Evolutionary conservation across 768 basidiomycete species (phyloP).

Genomic region (Leccinellum rugosiceps): DNA sequence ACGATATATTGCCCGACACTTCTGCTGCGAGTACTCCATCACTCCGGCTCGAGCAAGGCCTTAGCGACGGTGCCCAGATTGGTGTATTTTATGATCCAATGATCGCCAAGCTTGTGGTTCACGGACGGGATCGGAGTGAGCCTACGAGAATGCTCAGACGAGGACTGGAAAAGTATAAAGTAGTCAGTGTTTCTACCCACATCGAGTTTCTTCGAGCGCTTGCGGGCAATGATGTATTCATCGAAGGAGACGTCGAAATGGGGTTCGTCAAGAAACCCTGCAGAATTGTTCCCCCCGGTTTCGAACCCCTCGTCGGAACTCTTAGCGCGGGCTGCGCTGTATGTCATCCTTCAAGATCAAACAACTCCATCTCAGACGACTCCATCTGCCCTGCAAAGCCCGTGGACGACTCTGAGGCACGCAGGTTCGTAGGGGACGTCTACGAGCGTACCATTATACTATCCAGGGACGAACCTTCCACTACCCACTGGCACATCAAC

Average conservation of each 20-base stretch:
- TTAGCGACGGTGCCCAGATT: constrained; percentile 72
- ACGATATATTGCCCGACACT: too few relatives aligned
- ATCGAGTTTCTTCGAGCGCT: constrained; percentile 81
- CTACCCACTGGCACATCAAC: constrained; percentile 32
- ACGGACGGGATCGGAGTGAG: constrained; percentile 79
- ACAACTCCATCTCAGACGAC: too few relatives aligned
- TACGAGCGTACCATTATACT: constrained; percentile 61
- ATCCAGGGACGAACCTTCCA: constrained; percentile 49
- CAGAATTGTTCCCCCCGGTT: constrained; percentile 73
- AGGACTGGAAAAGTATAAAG: constrained; percentile 84
- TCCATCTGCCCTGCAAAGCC: constrained; percentile 37
- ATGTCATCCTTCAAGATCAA: constrained; percentile 63
- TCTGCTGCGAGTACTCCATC: constrained; percentile 43
- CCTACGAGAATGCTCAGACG: constrained; percentile 76
- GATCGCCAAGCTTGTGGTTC: constrained; percentile 92
- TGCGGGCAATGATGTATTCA: constrained; percentile 74
- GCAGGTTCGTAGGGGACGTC: constrained; percentile 74
- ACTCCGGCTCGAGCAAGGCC: constrained; percentile 88
- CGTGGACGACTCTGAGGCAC: constrained; percentile 72
- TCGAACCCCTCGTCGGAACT: constrained; percentile 56
- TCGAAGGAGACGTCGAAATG: constrained; percentile 80
- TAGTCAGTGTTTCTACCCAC: constrained; percentile 90
- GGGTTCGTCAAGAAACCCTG: constrained; percentile 91
- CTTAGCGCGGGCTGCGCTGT: constrained; percentile 79
- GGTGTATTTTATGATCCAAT: constrained; percentile 90